Base-by-base conservation (phyloP, 2,329 filamentous ascomycete species). In the Calycina herbarum region DNA sequence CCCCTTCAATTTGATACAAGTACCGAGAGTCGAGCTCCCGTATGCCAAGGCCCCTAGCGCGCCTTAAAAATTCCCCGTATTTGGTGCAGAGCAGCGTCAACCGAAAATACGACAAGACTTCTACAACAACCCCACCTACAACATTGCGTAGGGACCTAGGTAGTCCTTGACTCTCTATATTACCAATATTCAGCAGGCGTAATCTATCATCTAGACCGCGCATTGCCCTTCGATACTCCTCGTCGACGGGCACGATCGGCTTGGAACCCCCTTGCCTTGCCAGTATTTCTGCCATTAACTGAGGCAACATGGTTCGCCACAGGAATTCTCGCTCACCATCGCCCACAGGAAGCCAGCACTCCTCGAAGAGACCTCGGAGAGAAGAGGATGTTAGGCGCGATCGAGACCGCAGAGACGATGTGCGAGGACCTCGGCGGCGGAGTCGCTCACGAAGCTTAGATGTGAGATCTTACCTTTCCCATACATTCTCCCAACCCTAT, bases 291-390 rank as follows among this genome's bases (percentile, higher is more conserved):
- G 70, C 72, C 73, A 69, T 72, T 68, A 64, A 71, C 63, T 73
- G 69, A 72, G 72, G 78, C 79, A 71, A 81, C 78, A 86, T 86
- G 84, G 83, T 82, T 82, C 83, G 83, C 79, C 82, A 83, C 79
- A 84, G 83, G 82, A 83, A 85, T 79, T 82, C 82, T 82, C 85
- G 91, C 91, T 94, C 91, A 94, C 92, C 91, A 91, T 93, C 90
- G 88, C 90, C 90, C 89, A 88, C 89, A 93, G 91, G 90, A 87
- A 93, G 90, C 85, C 89, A 91, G 77, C 85, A 86, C 79, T 88
- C 87, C 79, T 87, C 88, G 76, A 86, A 80, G 76, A 85, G 84
- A 68, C 79, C 73, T 73, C 81, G 82, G 74, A 81, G 82, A 78
- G 84, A 78, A 40, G 75, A 78, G 63, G 73, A 84, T 76, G 79